Evolutionary conservation across 2,329 filamentous ascomycete genomes (phyloP).

Genomic region (Xylariaceae sp.): DNA sequence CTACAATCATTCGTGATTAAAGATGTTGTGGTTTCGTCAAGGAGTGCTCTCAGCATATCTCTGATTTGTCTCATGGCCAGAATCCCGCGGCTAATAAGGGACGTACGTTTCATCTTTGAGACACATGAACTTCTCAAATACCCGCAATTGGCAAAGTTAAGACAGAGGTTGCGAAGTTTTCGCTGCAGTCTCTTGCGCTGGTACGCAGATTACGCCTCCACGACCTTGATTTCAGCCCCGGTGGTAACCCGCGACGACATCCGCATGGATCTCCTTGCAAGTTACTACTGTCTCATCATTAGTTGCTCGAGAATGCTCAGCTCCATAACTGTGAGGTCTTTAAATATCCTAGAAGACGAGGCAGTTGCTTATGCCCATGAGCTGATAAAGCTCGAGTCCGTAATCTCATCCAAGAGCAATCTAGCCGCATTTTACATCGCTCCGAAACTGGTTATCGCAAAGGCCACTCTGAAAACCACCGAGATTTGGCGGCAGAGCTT

Average conservation of each 20-base stretch:
- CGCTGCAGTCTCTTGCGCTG: not conserved
- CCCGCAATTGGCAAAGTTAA: not conserved
- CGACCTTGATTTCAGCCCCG: not conserved
- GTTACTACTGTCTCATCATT: constrained; percentile 1
- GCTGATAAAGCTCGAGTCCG: not conserved
- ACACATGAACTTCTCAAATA: not conserved
- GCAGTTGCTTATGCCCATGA: not conserved
- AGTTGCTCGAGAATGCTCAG: constrained; percentile 1
- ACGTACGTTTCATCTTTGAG: not conserved
- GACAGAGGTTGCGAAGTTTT: not conserved
- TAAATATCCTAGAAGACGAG: not conserved
- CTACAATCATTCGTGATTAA: constrained; percentile 2
- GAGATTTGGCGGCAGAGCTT: not conserved
- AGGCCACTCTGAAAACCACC: not conserved
- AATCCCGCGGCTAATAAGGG: not conserved
- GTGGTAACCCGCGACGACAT: not conserved
- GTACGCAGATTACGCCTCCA: not conserved
- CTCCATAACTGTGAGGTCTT: not conserved
- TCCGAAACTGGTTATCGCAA: not conserved
- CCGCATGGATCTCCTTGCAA: constrained; percentile 3
- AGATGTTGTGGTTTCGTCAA: not conserved
- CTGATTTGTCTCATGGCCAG: not conserved
- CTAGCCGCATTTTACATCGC: not conserved
- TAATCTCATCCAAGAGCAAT: not conserved
- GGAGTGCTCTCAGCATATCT: not conserved